Evolutionary conservation across 73 alveolate genomes (phyloP).

Genomic region (Tetrahymena elliotti): DNA sequence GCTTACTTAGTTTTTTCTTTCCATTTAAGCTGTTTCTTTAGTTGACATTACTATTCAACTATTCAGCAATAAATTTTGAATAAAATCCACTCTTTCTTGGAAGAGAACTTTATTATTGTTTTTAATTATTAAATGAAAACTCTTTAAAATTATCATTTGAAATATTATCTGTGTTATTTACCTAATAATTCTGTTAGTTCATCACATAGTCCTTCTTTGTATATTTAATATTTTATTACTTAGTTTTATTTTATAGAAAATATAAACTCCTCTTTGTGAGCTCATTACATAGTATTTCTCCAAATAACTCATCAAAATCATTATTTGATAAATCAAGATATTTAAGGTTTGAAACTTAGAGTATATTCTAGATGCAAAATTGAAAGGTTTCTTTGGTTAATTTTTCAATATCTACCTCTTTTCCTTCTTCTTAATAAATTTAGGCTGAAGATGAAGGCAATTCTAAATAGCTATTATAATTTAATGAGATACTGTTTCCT

Average conservation of each 20-base stretch:
- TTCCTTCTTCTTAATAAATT: background rate
- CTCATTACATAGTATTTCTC: background rate
- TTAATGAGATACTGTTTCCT: background rate
- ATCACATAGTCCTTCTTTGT: no score
- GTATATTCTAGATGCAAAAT: background rate
- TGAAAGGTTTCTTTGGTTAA: background rate
- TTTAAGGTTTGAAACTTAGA: background rate
- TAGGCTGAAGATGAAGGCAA: background rate
- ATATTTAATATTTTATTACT: background rate
- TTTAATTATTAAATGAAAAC: background rate
- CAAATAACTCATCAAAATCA: background rate
- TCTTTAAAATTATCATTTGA: background rate
- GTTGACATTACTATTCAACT: background rate
- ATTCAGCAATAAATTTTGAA: background rate
- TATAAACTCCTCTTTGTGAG: background rate
- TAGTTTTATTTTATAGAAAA: background rate
- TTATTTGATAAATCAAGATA: background rate
- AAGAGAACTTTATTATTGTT: background rate
- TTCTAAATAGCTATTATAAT: background rate
- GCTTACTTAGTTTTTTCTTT: background rate
- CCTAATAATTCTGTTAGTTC: background rate
- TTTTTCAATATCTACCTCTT: background rate
- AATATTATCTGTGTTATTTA: no score
- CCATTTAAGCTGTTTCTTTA: background rate
- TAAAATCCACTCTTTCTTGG: background rate